Conservation (phyloP, 1,139 yeast species). For the Casaregolazyma lundiana region DNA sequence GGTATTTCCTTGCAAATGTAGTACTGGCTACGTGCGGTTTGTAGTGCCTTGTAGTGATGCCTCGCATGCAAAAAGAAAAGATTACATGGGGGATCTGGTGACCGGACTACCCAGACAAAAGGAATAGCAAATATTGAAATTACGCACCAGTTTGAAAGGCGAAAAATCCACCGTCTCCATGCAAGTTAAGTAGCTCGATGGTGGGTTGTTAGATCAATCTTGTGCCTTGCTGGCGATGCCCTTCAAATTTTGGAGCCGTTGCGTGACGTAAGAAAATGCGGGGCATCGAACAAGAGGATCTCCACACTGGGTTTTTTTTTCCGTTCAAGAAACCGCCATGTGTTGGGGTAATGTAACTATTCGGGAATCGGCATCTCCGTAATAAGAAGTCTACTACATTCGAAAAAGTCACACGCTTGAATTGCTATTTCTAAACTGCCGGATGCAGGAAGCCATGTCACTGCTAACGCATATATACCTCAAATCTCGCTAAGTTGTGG, state of each 20-base stretch:
- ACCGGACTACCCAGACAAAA: no score
- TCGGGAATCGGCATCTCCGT: background rate
- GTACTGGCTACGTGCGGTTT: background rate
- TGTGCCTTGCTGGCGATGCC: no score
- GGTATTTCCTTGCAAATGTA: background rate
- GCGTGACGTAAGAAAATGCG: background rate
- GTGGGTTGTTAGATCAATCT: no score
- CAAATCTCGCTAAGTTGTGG: no score
- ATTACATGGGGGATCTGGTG: background rate
- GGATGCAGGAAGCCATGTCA: no score
- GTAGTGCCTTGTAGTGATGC: background rate
- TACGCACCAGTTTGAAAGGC: background rate
- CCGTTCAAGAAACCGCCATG: background rate
- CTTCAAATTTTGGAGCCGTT: no score
- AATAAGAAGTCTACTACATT: background rate
- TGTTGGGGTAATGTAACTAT: background rate
- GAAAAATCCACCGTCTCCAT: no score
- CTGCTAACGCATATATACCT: no score
- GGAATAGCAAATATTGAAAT: background rate
- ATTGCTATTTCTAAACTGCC: no score
- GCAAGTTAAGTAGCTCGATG: no score
- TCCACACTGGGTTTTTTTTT: no score
- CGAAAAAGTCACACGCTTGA: no score
- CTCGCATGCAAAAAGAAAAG: background rate
- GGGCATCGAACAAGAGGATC: background rate